A percentile compares a stretch with the other conserved stretches of the same genome.
Conservation (phyloP, 768 basidiomycete species). For the Kwoniella botswanensis region DNA sequence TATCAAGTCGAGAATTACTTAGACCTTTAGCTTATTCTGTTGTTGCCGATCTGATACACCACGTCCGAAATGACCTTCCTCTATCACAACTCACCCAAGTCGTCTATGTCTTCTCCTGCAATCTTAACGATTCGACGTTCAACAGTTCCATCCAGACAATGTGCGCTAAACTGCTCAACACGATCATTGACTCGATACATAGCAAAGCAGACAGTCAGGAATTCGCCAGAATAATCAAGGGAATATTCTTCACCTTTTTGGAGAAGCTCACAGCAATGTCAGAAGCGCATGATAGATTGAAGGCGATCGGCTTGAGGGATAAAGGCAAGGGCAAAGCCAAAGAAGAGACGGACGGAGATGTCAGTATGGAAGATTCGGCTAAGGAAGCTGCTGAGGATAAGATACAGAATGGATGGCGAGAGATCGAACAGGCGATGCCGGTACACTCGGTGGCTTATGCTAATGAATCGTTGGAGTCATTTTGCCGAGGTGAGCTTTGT, state of each 20-base stretch:
- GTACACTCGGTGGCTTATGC: conserved; percentile 77
- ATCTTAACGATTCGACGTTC: conserved; percentile 86
- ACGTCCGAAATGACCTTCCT: conserved; percentile 80
- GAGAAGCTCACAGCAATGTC: conserved; percentile 83
- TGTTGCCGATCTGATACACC: conserved; percentile 90
- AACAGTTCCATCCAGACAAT: conserved; percentile 81
- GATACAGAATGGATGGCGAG: conserved; percentile 64
- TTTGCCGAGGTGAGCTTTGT: conserved; percentile 68
- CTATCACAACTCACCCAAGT: conserved; percentile 75
- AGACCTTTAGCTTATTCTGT: conserved; percentile 83
- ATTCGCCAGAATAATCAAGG: conserved; percentile 70
- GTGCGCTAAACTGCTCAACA: conserved; percentile 90
- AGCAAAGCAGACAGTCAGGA: conserved; percentile 74
- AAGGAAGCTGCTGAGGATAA: conserved; percentile 33
- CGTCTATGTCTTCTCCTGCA: conserved; percentile 80
- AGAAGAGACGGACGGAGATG: conserved; percentile 35
- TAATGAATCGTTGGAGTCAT: conserved; percentile 78
- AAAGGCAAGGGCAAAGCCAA: conserved; percentile 56
- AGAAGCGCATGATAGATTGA: conserved; percentile 51
- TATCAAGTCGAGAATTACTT: conserved; percentile 83
- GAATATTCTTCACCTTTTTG: conserved; percentile 80
- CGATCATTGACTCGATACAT: conserved; percentile 79
- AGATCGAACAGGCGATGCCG: conserved; percentile 85
- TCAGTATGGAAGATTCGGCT: conserved; percentile 34
- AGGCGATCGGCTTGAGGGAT: conserved; percentile 32